Base-by-base conservation (phyloP, 805 yeast genomes). In the Nakazawaea sp. region DNA sequence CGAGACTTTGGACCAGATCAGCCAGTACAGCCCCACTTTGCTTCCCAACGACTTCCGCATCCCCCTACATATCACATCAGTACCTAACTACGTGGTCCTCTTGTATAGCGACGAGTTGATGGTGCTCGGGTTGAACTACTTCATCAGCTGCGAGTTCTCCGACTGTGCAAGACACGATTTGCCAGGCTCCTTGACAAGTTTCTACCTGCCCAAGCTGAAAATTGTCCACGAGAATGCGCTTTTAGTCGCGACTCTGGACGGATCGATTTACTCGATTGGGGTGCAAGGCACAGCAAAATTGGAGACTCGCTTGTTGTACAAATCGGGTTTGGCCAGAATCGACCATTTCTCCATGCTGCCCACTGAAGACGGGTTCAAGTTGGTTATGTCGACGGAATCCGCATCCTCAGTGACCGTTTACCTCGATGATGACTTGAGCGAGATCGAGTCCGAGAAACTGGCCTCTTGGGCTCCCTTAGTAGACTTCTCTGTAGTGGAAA, bases 11-110 rank as follows among this genome's bases (percentile, higher is more conserved):
- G 45, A 42, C 9, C 40, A 38, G 17, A 29, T 44, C 18, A 38
- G 43, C 12, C 48, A 38, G 16, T 53, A 51, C 32, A 42, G 48
- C 12, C 45, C 53, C 2, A 30, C 42, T 2, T 32, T 55, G 13
- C 35, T 55, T 4, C 45, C 51, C n/a, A 50, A 46, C 23, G 41
- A 46, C 8, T 53, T 55, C 38, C 54, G 49, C 18, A 26, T 56
- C 1, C 64, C 64, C 1, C 33, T 45, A 13, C 49, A 48, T 27
- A 27, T 55, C 31, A 35, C 56, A 11, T 50, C 61, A 2, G 39
- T 56, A 3, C 33, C 32, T 20, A 39, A 46, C 1, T 49, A 20
- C 3, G 33, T 27, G 2, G 34, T 59, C 11, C 38, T 56, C 31
- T 30, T 61, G 9, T 56, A 51, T 27, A 52, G 46, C 18, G 9